phyloP scores from a whole-genome alignment of 768 basidiomycete genomes.

The Auricularia auricula-judae region DNA sequence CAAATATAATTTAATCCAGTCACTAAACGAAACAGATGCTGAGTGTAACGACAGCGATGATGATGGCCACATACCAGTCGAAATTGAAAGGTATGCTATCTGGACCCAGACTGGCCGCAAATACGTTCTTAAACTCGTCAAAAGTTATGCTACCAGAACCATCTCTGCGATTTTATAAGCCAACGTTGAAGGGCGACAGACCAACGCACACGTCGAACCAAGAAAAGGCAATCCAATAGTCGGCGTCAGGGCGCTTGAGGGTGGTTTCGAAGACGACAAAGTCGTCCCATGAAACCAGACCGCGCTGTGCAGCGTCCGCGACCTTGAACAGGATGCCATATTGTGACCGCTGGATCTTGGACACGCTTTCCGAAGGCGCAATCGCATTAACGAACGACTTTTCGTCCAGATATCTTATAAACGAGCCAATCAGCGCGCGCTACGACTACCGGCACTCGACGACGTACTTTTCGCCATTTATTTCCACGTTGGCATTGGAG shows the following conservation, averaged over 20 bases:
- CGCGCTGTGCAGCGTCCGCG: conserved; percentile 67
- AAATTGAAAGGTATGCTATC: conserved; percentile 92
- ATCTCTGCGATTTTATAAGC: conserved; percentile 40
- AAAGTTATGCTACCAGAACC: conserved; percentile 86
- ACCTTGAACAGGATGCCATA: conserved; percentile 86
- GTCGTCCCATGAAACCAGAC: conserved; percentile 86
- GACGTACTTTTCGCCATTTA: conserved; percentile 74
- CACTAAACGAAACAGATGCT: conserved; percentile 29
- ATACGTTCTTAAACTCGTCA: conserved; percentile 90
- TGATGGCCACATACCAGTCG: conserved; percentile 50
- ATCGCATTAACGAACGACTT: conserved; percentile 94
- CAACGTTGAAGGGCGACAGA: not conserved
- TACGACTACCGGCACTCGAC: not conserved
- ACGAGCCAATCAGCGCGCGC: not conserved
- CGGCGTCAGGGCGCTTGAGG: conserved; percentile 88
- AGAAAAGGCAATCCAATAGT: conserved; percentile 94
- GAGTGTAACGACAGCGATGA: not conserved
- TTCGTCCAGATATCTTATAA: conserved; percentile 66
- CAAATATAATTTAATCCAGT: conserved; percentile 94
- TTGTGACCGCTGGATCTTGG: conserved; percentile 78
- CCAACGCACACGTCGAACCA: conserved; percentile 83
- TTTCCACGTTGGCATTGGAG: conserved; percentile 56
- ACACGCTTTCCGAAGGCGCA: conserved; percentile 74
- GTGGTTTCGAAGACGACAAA: conserved; percentile 92
- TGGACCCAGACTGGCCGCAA: conserved; percentile 58